Base-by-base conservation (phyloP, 176 grass and related monocot species). In the Poa pratensis region DNA sequence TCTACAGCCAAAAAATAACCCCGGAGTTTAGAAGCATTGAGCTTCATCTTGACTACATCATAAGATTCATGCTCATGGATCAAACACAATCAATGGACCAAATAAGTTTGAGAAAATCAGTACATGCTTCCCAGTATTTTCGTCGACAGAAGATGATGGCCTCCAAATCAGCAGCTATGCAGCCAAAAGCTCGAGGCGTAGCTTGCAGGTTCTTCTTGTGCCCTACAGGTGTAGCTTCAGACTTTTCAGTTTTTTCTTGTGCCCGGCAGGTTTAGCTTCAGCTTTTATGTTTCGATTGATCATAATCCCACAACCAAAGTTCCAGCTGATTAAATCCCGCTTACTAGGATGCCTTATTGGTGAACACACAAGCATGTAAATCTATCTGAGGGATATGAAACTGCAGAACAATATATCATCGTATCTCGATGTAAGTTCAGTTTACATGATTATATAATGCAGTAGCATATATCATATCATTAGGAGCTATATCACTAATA, bases 101-200 rank as follows among this genome's bases (percentile, higher is more conserved):
- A 35, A 35, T 35, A 35, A 35, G 34, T 35, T 35, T 35, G 34
- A 35, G 34, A 35, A 35, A 35, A 35, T 35, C 34, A 35, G 34
- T 2, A 35, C 34, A 35, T 35, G 34, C 34, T 35, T 35, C 34
- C 34, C 39, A 40, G 39, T 40, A 40, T n/a, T 50, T 55, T 84
- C 69, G 73, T 13, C 49, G 73, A 46, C 40, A 46, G 40, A 72
- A 39, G 64, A 75, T 51, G 80, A 61, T 57, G 22, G 5, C 49
- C 50, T 22, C 16, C 48, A 46, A 69, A 78, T 6, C 14, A 2
- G 20, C 42, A 60, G 55, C 7, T 58, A 23, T 40, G 39, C 5
- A 34, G 34, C 16, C 22, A 67, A 55, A 48, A 65, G 48, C 2
- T 57, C 16, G 3, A 78, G 39, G 39, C 39, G 39, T 40, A 40